Percentiles rank a stretch among this genome's conserved stretches.
phyloP scores from a whole-genome alignment of 2,329 filamentous ascomycete genomes.

The Exophiala alcalophila region DNA sequence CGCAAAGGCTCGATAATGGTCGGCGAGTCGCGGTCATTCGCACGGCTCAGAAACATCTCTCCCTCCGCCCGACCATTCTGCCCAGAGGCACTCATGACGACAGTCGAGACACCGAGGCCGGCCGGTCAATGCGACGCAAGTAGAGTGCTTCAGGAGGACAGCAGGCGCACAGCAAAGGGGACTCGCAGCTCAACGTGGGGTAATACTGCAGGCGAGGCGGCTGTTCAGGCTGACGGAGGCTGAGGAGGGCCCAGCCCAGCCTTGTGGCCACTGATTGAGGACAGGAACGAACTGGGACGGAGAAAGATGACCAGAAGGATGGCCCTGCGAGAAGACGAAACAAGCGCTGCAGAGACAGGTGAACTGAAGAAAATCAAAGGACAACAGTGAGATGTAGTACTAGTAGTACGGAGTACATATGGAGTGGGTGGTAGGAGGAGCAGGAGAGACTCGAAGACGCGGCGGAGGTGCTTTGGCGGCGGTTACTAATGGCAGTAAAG shows the following conservation, averaged over 20 bases:
- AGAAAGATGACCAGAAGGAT: slow-evolving; percentile 9
- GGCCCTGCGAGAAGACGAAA: slow-evolving; percentile 10
- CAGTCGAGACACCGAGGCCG: not conserved
- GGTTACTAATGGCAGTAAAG: not conserved
- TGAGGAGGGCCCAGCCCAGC: slow-evolving; percentile 11
- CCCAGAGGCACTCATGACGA: slow-evolving; percentile 45
- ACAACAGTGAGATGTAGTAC: not conserved
- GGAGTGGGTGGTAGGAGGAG: no score
- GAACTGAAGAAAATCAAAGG: slow-evolving; percentile 6
- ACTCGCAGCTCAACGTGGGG: slow-evolving; percentile 4
- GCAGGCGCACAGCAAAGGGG: not conserved
- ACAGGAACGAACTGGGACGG: slow-evolving; percentile 1
- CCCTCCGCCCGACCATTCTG: slow-evolving; percentile 68
- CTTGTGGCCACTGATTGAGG: slow-evolving; percentile 7
- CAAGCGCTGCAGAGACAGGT: slow-evolving; percentile 12
- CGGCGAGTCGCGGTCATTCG: slow-evolving; percentile 62
- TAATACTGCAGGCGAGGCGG: not conserved
- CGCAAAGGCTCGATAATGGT: slow-evolving; percentile 73
- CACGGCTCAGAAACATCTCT: slow-evolving; percentile 71
- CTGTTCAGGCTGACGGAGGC: slow-evolving; percentile 2
- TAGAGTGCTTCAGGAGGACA: not conserved
- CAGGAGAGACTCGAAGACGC: slow-evolving; percentile 1
- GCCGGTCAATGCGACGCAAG: not conserved
- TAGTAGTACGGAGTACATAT: no score
- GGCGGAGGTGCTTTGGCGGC: not conserved